Conservation (phyloP, 257 asterid genomes). For the Nicotiana tomentosiformis region DNA sequence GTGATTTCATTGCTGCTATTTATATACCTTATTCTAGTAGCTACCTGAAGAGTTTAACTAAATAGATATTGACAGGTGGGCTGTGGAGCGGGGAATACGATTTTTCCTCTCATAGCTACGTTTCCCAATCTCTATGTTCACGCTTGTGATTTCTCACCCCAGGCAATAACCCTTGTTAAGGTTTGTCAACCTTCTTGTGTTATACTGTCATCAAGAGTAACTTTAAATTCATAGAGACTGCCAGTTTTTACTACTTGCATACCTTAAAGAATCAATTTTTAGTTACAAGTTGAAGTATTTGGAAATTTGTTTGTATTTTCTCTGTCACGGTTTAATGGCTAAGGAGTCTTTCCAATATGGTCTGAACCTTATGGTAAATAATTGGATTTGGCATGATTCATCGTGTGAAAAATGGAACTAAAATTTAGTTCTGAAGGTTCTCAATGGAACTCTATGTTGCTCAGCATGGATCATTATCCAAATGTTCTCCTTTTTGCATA, state of each 20-base stretch:
- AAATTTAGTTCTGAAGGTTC: not conserved
- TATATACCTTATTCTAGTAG: not conserved
- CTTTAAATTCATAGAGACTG: not conserved
- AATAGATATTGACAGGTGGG: slow-evolving; percentile 46
- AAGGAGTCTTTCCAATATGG: not conserved
- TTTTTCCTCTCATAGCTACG: slow-evolving; percentile 61
- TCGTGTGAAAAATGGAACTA: not conserved
- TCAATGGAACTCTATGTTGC: not conserved
- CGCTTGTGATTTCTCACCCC: slow-evolving; percentile 75
- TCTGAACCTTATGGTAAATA: not conserved
- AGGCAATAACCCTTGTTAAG: slow-evolving; percentile 63
- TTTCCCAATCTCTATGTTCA: slow-evolving; percentile 61
- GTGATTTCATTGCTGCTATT: slow-evolving; percentile 17
- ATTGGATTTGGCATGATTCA: not conserved
- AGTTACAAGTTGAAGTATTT: not conserved
- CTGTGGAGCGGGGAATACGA: slow-evolving; percentile 79
- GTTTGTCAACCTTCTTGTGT: slow-evolving; percentile 21
- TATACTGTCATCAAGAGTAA: not conserved
- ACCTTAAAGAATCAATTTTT: not conserved
- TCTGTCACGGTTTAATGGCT: not conserved
- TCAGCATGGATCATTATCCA: not conserved
- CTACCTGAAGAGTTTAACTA: not conserved
- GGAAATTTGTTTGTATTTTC: not conserved
- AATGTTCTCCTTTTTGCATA: not conserved
- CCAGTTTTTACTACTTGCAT: not conserved